Conservation (phyloP, 257 asterid species). For the Schizonepeta tenuifolia region DNA sequence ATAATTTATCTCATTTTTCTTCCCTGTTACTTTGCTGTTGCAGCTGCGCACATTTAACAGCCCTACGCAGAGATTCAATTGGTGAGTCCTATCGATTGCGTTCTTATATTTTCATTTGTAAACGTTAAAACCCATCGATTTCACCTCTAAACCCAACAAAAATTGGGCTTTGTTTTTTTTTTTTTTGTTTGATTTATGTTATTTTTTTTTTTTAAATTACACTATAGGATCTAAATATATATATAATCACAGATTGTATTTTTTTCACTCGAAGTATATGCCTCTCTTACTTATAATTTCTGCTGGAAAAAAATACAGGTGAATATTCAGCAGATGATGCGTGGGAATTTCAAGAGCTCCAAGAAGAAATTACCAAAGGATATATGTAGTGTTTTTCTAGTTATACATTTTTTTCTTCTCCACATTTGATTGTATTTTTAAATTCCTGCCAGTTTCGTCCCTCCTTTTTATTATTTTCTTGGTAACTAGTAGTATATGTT, state of each 20-base stretch:
- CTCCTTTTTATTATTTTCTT: too few species aligned
- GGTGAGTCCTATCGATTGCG: constrained; percentile 45
- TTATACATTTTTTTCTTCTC: neutral
- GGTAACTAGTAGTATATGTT: too few species aligned
- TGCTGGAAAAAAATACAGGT: constrained; percentile 49
- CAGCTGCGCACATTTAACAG: constrained; percentile 97
- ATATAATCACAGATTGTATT: neutral
- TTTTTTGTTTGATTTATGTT: too few species aligned
- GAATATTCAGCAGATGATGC: constrained; percentile 88
- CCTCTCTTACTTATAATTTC: neutral
- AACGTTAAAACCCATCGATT: too few species aligned
- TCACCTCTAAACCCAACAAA: too few species aligned
- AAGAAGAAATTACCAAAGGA: constrained; percentile 72
- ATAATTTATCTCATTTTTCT: neutral
- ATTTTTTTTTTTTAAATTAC: too few species aligned
- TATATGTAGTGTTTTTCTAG: constrained; percentile 50
- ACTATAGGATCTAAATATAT: neutral
- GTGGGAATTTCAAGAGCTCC: constrained; percentile 93
- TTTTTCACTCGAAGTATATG: neutral
- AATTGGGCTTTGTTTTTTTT: too few species aligned
- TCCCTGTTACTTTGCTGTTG: constrained; percentile 19
- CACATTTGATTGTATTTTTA: neutral
- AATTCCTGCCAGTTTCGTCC: too few species aligned
- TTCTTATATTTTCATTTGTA: too few species aligned
- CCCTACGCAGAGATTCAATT: constrained; percentile 88